Evolutionary conservation across 2,329 filamentous ascomycete species (phyloP).

Genomic region (Trichophyton schoenleinii): DNA sequence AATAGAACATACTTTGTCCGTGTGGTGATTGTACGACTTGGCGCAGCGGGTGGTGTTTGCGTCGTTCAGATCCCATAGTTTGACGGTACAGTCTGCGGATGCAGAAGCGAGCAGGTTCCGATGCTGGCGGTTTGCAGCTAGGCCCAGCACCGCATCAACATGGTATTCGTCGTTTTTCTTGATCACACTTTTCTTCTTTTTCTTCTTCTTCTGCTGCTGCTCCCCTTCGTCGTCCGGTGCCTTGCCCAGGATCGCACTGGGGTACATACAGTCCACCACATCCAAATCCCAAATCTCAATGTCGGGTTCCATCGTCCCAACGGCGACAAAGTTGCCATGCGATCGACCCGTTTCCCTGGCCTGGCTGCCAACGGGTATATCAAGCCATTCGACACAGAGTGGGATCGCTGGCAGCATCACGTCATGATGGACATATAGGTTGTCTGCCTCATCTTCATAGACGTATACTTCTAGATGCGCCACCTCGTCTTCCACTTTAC

Average conservation of each 20-base stretch:
- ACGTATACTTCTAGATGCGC: constrained; percentile 95
- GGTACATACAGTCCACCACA: constrained; percentile 94
- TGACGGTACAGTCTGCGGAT: constrained; percentile 92
- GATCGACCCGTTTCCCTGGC: constrained; percentile 45
- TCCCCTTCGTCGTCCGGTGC: constrained; percentile 31
- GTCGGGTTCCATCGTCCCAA: constrained; percentile 95
- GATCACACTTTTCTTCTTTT: constrained; percentile 77
- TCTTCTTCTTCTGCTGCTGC: constrained; percentile 45
- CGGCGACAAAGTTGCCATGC: constrained; percentile 79
- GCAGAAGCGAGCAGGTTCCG: constrained; percentile 88
- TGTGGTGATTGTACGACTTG: constrained; percentile 91
- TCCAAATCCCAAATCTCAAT: constrained; percentile 98
- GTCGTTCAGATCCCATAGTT: constrained; percentile 93
- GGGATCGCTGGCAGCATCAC: constrained; percentile 98
- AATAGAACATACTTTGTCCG: constrained; percentile 92
- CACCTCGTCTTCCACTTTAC: constrained; percentile 92
- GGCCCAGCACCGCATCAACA: constrained; percentile 80
- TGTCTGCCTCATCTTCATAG: constrained; percentile 89
- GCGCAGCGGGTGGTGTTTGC: constrained; percentile 80
- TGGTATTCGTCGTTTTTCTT: constrained; percentile 87
- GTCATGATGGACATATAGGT: constrained; percentile 97
- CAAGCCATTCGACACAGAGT: constrained; percentile 88
- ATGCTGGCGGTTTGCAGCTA: constrained; percentile 86
- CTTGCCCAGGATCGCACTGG: constrained; percentile 86
- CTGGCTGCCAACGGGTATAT: constrained; percentile 70